Percentiles rank a stretch among this genome's conserved stretches.
Evolutionary conservation across 192 early-diverging fungal species (phyloP).

Genomic region (Coemansia sp.): DNA sequence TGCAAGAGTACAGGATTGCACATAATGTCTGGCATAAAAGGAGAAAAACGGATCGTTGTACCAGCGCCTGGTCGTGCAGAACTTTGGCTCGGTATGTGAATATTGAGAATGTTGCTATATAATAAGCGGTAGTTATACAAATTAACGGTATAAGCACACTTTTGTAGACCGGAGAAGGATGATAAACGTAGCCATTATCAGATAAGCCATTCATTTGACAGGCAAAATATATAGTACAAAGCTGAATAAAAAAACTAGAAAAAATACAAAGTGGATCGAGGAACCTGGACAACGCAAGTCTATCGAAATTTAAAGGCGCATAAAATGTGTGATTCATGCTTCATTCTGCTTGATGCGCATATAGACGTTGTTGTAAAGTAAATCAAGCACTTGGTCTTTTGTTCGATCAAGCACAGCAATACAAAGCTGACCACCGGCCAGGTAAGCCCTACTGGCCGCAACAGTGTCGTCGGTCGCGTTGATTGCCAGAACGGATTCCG

Average conservation of each 20-base stretch:
- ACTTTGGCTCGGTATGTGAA: constrained; percentile 30
- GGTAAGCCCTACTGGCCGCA: constrained; percentile 7
- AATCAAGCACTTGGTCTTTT: constrained; percentile 27
- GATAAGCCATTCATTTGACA: not conserved
- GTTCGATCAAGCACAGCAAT: constrained; percentile 22
- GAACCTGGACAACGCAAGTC: not conserved
- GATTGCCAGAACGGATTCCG: constrained; percentile 28
- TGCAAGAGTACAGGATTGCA: constrained; percentile 13
- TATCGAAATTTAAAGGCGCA: not conserved
- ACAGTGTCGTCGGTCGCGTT: constrained; percentile 17
- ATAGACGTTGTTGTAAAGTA: constrained; percentile 41
- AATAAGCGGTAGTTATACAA: constrained; percentile 14
- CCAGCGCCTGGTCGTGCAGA: constrained; percentile 21
- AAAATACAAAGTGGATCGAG: not conserved
- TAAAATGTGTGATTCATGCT: not conserved
- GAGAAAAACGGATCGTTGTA: constrained; percentile 32
- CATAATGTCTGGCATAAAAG: constrained; percentile 13
- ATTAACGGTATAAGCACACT: constrained; percentile 18
- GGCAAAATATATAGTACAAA: not conserved
- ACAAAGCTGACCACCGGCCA: constrained; percentile 15
- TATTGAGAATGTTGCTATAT: constrained; percentile 14
- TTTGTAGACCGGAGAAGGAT: constrained; percentile 7
- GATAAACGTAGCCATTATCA: not conserved
- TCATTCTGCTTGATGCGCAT: constrained; percentile 11
- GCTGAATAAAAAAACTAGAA: not conserved